Evolutionary conservation across 768 basidiomycete genomes (phyloP), one percentile per base, ranked within the genome.

Genomic region (Mycena amicta): DNA sequence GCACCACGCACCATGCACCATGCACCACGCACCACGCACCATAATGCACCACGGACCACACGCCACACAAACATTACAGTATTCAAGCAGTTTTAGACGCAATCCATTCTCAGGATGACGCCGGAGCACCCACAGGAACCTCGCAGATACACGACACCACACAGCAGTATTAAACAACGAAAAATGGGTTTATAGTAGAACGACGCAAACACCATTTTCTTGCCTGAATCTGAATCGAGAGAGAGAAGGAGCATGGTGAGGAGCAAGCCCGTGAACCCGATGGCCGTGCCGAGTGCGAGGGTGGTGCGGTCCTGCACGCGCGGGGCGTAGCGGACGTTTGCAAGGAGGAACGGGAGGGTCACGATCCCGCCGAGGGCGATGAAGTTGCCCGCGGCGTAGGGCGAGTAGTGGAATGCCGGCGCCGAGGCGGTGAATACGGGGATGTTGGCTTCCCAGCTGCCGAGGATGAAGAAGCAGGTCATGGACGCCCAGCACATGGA

Each of bases 401-500:
- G 87, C 15, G 81, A 78, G 76, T 81, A 87, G 65, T 77, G 67
- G 66, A 87, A 81, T 12, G 47, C 26, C n/a, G n/a, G n/a, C n/a
- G n/a, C n/a, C 22, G 63, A 66, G 47, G 80, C 78, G 22, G 82
- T 78, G 67, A 82, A 88, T 55, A 88, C 79, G 33, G 86, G 87
- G 51, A 88, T 81, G 69, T 87, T 87, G 49, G 83, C 75, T 69
- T 89, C 87, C 86, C 85, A 88, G 13, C 82, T 80, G 6, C 84
- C 86, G 56, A 89, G 82, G 66, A 88, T 77, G 72, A 88, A 86
- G 75, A 88, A 89, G 70, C 80, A 86, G 20, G 83, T 77, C 83
- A 86, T 86, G 46, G 85, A 79, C 65, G 83, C 85, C 82, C 85
- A 89, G 68, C 85, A 88, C 83, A 89, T 87, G 66, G 81, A 85